Base-by-base conservation (phyloP, 768 basidiomycete species). In the Cystobasidium ongulense region DNA sequence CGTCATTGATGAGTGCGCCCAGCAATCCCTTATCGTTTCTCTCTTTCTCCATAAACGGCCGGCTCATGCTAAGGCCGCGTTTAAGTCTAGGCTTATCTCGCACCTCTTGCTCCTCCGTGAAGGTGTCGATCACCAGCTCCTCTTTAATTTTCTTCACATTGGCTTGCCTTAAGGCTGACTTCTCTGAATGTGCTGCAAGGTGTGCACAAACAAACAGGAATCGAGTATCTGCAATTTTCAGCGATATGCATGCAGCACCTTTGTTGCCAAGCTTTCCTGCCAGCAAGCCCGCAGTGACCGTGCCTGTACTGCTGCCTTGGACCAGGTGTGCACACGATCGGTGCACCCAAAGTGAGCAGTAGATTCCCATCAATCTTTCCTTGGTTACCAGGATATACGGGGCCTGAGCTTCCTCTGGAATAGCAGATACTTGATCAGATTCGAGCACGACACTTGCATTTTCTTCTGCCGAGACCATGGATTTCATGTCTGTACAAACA, bases 201-300 rank as follows among this genome's bases (percentile, higher is more conserved):
- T 97, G 94, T 0, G 91, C 89, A 77, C 95, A 96, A 77, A 96
- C 82, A 80, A 97, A 95, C 15, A 97, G 83, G 54, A 96, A 84
- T 0, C 91, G 89, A 27, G 86, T 88, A n/a, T 88, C 89, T 59
- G 86, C 87, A 23, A 97, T 83, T 76, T 92, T 88, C 53, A 95
- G 81, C 74, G 89, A 90, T 75, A 96, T 88, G n/a, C 91, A 93
- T 29, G 94, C 90, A 18, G 89, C 91, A 0, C 94, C 87, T 80
- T 97, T 97, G 80, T 97, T 97, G 4, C 94, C 94, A 1, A 96
- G 84, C 59, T 94, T 83, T 0, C 94, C 94, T 1, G 91, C 91
- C 31, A 95, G 90, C 27, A 96, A 83, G 2, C 94, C 94, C 18
- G 94, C 86, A 0, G 92, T 89, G 0, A 97, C 94, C 23, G 87